Conservation (phyloP, 208 protist species). For the Acanthamoeba divionensis region DNA sequence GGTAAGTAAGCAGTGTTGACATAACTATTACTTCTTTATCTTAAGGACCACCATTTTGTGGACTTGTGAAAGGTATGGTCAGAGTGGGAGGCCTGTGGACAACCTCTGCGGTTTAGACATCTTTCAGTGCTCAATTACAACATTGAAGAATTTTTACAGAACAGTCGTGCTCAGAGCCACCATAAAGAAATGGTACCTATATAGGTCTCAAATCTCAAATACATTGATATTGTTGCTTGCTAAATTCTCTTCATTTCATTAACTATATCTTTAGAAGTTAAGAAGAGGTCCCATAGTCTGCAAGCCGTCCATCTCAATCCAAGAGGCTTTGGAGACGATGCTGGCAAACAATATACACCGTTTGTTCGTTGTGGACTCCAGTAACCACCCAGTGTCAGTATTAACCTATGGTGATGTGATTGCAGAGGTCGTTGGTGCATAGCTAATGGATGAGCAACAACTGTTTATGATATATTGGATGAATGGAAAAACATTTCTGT, state of each 20-base stretch:
- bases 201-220: no score
- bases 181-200: no score
- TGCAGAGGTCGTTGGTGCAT: no score
- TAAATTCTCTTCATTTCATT: no score
- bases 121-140: neutral
- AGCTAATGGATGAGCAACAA: no score
- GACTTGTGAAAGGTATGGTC: neutral
- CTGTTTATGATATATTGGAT: no score
- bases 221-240: no score
- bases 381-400: neutral
- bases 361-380: neutral
- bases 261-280: no score
- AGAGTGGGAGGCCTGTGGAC: neutral
- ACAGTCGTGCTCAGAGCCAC: neutral
- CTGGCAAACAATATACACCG: constrained; percentile 25
- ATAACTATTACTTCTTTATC: neutral
- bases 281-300: neutral
- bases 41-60: neutral
- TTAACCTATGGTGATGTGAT: constrained; percentile 20
- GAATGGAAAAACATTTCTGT: no score
- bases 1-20: neutral
- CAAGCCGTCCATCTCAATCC: neutral
- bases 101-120: neutral
- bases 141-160: neutral
- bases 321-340: neutral